A percentile compares a stretch with the other conserved stretches of the same genome.
These are phyloP conservation scores for Adansonia digitata DNA, from an alignment of 345 rosid genomes.

Conservation along the genomic window DNA sequence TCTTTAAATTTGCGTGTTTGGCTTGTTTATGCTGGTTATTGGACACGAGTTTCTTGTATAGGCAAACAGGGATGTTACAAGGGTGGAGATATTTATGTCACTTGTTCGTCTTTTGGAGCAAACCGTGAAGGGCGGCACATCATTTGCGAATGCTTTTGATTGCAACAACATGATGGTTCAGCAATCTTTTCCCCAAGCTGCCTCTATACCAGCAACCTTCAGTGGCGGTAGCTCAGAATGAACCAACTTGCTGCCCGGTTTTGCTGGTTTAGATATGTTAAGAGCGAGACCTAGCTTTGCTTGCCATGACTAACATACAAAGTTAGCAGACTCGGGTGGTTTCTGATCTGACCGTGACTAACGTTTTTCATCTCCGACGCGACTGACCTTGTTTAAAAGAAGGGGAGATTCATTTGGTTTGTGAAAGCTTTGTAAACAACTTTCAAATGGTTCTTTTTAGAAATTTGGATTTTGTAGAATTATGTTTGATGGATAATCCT, in stretches of 20 bases:
- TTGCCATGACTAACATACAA: slow-evolving; percentile 62
- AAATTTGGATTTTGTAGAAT: not conserved
- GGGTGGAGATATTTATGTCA: slow-evolving; percentile 91
- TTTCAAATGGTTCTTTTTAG: not conserved
- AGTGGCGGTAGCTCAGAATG: slow-evolving; percentile 42
- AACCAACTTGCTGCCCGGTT: slow-evolving; percentile 16
- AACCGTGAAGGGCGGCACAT: slow-evolving; percentile 48
- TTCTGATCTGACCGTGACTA: slow-evolving; percentile 24
- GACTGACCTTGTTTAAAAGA: slow-evolving; percentile 12
- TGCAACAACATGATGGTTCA: slow-evolving; percentile 43
- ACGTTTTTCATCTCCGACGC: slow-evolving; percentile 15
- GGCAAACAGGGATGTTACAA: slow-evolving; percentile 87
- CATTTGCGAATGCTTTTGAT: slow-evolving; percentile 38
- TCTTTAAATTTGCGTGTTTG: too few species aligned
- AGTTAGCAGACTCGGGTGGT: slow-evolving; percentile 26
- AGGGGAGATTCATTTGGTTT: slow-evolving; percentile 17
- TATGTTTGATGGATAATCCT: too few species aligned
- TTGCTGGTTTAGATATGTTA: slow-evolving; percentile 40
- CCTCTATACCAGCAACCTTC: slow-evolving; percentile 50
- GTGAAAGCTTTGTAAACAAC: slow-evolving; percentile 10
- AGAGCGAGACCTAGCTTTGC: slow-evolving; percentile 40
- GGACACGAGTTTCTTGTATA: slow-evolving; percentile 18
- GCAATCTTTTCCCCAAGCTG: slow-evolving; percentile 34
- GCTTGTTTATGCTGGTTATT: not conserved
- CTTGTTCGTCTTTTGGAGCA: slow-evolving; percentile 79